Percentiles rank a stretch among this genome's conserved stretches.
phyloP scores from a whole-genome alignment of 768 basidiomycete genomes.

The Lactifluus pinguis region DNA sequence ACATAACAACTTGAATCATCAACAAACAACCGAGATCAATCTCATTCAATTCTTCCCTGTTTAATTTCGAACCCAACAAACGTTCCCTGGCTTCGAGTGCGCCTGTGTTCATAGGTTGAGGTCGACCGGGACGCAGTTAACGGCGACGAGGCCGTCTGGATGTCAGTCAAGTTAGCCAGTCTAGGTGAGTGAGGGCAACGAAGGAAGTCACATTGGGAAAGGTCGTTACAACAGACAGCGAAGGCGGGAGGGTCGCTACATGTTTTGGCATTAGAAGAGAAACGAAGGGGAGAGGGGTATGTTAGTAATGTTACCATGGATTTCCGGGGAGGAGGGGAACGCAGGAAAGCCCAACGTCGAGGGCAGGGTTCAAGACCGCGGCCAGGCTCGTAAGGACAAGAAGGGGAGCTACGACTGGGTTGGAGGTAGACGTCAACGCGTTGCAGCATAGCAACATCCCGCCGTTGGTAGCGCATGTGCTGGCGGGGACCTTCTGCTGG shows the following conservation, averaged over 20 bases:
- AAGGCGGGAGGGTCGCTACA: accelerated
- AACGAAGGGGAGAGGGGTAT: not conserved
- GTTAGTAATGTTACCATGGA: not conserved
- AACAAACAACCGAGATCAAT: not conserved
- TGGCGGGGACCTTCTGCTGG: not conserved
- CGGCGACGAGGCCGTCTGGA: not conserved
- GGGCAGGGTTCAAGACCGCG: not conserved
- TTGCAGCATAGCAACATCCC: not conserved
- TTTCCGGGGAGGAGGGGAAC: not conserved
- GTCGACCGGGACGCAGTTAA: not conserved
- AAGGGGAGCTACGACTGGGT: not conserved
- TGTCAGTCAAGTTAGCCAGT: not conserved
- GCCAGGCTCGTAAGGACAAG: not conserved
- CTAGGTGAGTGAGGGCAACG: too few relatives aligned
- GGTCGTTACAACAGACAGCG: not conserved
- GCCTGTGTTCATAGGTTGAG: not conserved
- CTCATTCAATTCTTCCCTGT: too few relatives aligned
- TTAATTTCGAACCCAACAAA: too few relatives aligned
- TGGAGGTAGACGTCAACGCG: not conserved
- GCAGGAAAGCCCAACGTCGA: not conserved
- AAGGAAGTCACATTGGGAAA: not conserved
- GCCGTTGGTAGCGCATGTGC: not conserved
- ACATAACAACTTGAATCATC: not conserved
- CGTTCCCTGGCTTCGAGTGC: not conserved
- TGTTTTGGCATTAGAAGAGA: not conserved